These are phyloP conservation scores for Hypoxylon sp. DNA, from an alignment of 2,329 filamentous ascomycete genomes.

Conservation along the genomic window DNA sequence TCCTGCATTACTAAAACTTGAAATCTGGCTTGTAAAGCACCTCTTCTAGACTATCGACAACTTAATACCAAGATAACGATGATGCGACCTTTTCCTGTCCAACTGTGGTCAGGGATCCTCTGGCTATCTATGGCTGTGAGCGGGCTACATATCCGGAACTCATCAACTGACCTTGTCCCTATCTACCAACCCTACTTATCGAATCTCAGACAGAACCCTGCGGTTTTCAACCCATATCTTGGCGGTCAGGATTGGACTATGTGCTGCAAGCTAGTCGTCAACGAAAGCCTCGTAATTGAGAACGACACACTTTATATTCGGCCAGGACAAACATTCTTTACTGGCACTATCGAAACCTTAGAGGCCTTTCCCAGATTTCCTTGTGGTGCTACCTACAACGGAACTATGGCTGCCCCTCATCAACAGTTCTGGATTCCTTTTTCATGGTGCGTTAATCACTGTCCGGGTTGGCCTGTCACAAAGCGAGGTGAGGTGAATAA, in stretches of 20 bases:
- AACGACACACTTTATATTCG: constrained; percentile 29
- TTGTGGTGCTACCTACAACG: constrained; percentile 29
- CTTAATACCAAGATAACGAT: not conserved
- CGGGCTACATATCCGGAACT: constrained; percentile 6
- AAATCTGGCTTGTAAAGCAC: not conserved
- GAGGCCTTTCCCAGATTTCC: constrained; percentile 31
- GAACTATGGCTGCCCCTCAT: constrained; percentile 20
- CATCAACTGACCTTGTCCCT: constrained; percentile 24
- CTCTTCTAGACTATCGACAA: not conserved
- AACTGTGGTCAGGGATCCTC: not conserved
- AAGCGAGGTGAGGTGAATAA: constrained; percentile 2
- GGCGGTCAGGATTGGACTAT: constrained; percentile 31
- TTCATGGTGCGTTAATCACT: constrained; percentile 27
- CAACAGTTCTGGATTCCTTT: constrained; percentile 31
- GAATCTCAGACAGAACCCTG: constrained; percentile 11
- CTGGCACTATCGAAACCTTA: constrained; percentile 18
- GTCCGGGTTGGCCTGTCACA: constrained; percentile 29
- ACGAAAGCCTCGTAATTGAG: constrained; percentile 31
- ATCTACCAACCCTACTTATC: constrained; percentile 22
- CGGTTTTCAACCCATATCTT: constrained; percentile 24
- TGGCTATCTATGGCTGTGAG: not conserved
- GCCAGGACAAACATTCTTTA: constrained; percentile 27
- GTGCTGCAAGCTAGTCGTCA: constrained; percentile 31
- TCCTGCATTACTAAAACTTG: not conserved
- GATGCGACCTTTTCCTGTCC: not conserved